Base-by-base conservation (phyloP, 2,329 filamentous ascomycete genomes). In the Escovopsis weberi region DNA sequence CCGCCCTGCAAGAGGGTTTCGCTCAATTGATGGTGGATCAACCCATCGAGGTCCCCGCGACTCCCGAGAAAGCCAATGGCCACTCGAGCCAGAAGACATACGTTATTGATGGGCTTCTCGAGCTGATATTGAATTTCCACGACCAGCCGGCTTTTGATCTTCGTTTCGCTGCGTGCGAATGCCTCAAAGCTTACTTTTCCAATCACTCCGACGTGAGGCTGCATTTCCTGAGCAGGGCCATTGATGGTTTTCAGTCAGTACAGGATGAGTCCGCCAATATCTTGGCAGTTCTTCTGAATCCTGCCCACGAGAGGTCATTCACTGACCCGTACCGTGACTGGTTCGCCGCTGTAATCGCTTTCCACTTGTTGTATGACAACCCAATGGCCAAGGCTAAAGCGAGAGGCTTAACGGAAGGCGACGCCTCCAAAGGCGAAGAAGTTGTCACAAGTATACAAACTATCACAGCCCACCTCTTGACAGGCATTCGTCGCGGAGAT, bases 361-460 rank as follows among this genome's bases (percentile, higher is more conserved):
- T 94, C 51, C 88, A 96, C 53, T 68, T 98, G 10, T 63, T 96
- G 15, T 82, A 80, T 47, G 85, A 94, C 46, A 82, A 91, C 51
- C 65, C 75, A 4, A 75, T 84, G 49, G 85, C 85, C 2, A 96
- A 96, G 58, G 70, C 72, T 6, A 70, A 83, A 40, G 79, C 88
- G 15, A 85, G 93, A 72, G 72, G 74, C 19, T 79, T 98, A 18
- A 85, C 80, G 1, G 89, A 96, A 61, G 91, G 91, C 10, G 85
- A 96, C 59, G 84, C 85, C 19, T 80, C 82, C 32, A 85, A 73
- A 51, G 91, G 89, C 4, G 91, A 98, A 64, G 91, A 98, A 60
- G 86, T 95, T 11, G 82, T 98, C 11, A 95, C 89, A 1, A 86
- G 85, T 54, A 85, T 98, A 40, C 91, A 98, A 59, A 82, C 80